Base-by-base conservation (phyloP, 306 rosid species). In the Cicer arietinum region DNA sequence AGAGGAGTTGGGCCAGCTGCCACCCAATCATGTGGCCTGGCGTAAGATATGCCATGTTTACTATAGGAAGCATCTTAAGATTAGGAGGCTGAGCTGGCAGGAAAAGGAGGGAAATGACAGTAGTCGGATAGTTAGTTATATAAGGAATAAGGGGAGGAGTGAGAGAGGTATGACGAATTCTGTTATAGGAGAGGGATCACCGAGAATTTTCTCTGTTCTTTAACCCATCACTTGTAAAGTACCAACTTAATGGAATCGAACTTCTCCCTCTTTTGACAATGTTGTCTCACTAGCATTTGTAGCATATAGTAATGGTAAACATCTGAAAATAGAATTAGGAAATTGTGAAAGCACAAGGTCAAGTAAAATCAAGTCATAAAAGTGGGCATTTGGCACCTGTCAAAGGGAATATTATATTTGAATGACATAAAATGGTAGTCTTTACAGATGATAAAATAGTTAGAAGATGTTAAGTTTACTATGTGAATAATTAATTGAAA, bases 241-340 rank as follows among this genome's bases (percentile, higher is more conserved):
- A 7, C 66, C 65, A 35, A 73, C 46, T 43, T 79, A 35, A 18
- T 74, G 69, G 35, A 57, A 67, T 74, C 74, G n/a, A 67, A 57
- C 62, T 20, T 50, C 53, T 16, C 70, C 16, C 14, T 41, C 54
- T 61, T 62, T 30, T 60, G 37, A 56, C 61, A 50, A 59, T 74
- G 76, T 40, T 52, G 77, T 71, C 56, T 40, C 67, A 30, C 68
- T 16, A 42, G 42, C 20, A 72, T 1, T 10, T 43, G 35, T 35
- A 35, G 46, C 67, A 70, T 18, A 16, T 39, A 66, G 45, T 52
- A 75, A 39, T 44, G 41, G 14, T 69, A 69, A 76, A 63, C 73
- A 62, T 69, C 17, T 62, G 62, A 69, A 68, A 80, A 61, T 69
- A 61, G 46, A 51, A 52, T 75, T 43, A 59, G 72, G 50, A 67